These are phyloP conservation scores for Chrysoporthe austroafricana DNA, from an alignment of 2,329 filamentous ascomycete genomes.

Conservation along the genomic window DNA sequence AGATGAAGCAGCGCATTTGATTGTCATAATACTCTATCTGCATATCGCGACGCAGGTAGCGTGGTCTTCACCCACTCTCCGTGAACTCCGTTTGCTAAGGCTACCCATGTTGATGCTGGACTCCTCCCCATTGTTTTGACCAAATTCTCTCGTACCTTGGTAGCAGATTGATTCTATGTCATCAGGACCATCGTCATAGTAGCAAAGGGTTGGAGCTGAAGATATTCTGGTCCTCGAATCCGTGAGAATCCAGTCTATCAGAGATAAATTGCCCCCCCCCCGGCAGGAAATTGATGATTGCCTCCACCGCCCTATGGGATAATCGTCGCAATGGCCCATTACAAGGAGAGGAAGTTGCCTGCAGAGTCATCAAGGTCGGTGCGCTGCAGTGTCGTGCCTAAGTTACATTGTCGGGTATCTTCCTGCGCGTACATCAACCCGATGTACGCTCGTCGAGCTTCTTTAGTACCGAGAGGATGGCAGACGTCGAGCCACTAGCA, in stretches of 20 bases:
- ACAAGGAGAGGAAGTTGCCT: background rate
- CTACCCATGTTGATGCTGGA: background rate
- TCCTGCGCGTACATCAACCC: background rate
- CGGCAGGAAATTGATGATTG: background rate
- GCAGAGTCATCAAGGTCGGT: background rate
- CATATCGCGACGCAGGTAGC: background rate
- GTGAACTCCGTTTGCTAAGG: background rate
- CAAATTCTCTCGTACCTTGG: background rate
- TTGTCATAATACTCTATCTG: background rate
- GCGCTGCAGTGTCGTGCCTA: background rate
- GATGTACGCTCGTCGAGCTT: slow-evolving; percentile 58
- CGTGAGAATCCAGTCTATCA: background rate
- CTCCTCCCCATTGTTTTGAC: background rate
- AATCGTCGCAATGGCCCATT: background rate
- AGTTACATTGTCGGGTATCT: background rate
- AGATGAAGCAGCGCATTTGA: slow-evolving; percentile 8
- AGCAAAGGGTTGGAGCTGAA: background rate
- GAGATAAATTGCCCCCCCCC: background rate
- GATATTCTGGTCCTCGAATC: background rate
- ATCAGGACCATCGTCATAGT: background rate
- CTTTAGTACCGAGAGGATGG: slow-evolving; percentile 69
- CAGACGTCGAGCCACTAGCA: slow-evolving; percentile 82
- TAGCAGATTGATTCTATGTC: background rate
- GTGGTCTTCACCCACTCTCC: background rate
- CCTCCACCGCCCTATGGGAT: background rate